Conservation (phyloP, 495 filamentous ascomycete species). For the Penicillium parvum region DNA sequence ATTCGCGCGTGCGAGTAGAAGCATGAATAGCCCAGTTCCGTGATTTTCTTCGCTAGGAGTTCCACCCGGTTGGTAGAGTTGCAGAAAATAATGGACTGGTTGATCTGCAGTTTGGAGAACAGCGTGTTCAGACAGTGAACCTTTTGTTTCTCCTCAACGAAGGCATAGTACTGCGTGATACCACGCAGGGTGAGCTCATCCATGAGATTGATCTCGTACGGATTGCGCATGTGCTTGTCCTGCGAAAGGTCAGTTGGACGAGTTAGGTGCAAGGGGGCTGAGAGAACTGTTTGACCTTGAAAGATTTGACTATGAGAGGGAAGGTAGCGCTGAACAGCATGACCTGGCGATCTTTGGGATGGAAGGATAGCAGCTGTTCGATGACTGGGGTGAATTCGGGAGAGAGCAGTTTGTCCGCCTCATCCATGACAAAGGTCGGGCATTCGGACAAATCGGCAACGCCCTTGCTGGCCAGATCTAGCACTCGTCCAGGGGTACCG, state of each 20-base stretch:
- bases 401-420: conserved; percentile 95
- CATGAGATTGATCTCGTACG: conserved; percentile 99
- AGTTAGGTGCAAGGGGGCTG: not conserved
- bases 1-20: conserved; percentile 99
- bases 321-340: conserved; percentile 99
- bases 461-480: conserved; percentile 89
- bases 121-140: conserved; percentile 98
- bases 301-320: conserved; percentile 89
- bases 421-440: conserved; percentile 98
- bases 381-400: conserved; percentile 96
- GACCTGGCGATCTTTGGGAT: conserved; percentile 93
- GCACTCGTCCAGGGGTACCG: conserved; percentile 91
- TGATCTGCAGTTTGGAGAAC: conserved; percentile 98
- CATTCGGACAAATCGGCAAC: conserved; percentile 96
- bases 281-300: conserved; percentile 55
- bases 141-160: conserved; percentile 98
- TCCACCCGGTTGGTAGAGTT: conserved; percentile 99
- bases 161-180: conserved; percentile 98
- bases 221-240: conserved; percentile 92
- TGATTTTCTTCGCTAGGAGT: conserved; percentile 97
- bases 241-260: conserved; percentile 21
- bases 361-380: conserved; percentile 88
- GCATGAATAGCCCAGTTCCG: conserved; percentile 96
- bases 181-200: conserved; percentile 96
- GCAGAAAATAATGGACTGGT: conserved; percentile 99